phyloP scores from a whole-genome alignment of 2,329 filamentous ascomycete species.

The Penicillium sclerotigenum region DNA sequence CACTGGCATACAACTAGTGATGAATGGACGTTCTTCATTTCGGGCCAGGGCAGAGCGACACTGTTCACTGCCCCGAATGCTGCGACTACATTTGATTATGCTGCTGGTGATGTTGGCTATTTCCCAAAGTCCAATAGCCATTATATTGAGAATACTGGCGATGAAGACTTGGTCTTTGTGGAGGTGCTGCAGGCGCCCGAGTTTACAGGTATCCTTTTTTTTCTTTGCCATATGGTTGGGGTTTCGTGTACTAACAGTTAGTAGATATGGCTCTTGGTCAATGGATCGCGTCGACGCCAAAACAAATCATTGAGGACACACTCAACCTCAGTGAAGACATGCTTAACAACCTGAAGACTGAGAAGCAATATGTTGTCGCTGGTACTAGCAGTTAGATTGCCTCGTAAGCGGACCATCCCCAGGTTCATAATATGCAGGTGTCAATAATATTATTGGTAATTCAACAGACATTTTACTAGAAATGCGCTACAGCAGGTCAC shows the following conservation, averaged over 20 bases:
- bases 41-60: constrained; percentile 68
- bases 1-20: constrained; percentile 80
- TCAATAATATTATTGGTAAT: not conserved
- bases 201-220: constrained; percentile 48
- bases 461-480: not conserved
- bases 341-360: constrained; percentile 42
- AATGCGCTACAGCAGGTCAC: not conserved
- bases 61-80: constrained; percentile 68
- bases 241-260: constrained; percentile 20
- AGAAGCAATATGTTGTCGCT: constrained; percentile 47
- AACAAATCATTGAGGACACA: constrained; percentile 58
- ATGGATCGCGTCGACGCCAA: constrained; percentile 52
- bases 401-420: not conserved
- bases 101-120: constrained; percentile 71
- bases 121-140: constrained; percentile 75
- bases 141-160: constrained; percentile 73
- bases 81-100: constrained; percentile 73
- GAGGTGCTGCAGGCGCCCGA: constrained; percentile 71
- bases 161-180: constrained; percentile 71
- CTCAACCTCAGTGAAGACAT: constrained; percentile 45
- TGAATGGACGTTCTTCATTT: constrained; percentile 78
- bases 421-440: not conserved
- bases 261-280: constrained; percentile 48
- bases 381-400: constrained; percentile 15
- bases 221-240: not conserved